Conservation (phyloP, 1,284 basidiomycete species). For the Malassezia caprae region DNA sequence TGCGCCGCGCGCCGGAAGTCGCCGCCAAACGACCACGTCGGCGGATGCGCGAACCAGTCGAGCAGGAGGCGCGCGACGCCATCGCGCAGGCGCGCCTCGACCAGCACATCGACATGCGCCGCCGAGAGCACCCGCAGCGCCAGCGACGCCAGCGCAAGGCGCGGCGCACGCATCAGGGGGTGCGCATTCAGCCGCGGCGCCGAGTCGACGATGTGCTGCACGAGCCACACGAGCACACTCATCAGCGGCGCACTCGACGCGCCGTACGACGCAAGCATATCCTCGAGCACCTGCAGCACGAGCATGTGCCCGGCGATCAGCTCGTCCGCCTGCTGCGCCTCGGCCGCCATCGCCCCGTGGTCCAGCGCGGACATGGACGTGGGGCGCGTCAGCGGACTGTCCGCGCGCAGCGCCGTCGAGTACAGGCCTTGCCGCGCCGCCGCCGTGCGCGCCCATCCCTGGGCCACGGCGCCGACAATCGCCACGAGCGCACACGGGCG, state of each 20-base stretch:
- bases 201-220: conserved; percentile 55
- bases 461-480: conserved; percentile 73
- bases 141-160: conserved; percentile 80
- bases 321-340: conserved; percentile 61
- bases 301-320: conserved; percentile 65
- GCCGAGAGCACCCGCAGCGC: conserved; percentile 85
- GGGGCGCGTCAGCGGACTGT: conserved; percentile 73
- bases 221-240: conserved; percentile 71
- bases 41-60: conserved; percentile 64
- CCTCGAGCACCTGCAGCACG: conserved; percentile 79
- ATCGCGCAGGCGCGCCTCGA: conserved; percentile 69
- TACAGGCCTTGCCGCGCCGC: conserved; percentile 57
- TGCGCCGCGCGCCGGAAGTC: conserved; percentile 78
- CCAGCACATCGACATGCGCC: conserved; percentile 70
- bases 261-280: conserved; percentile 82
- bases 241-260: conserved; percentile 63
- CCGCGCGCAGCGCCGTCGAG: conserved; percentile 54
- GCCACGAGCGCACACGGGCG: conserved; percentile 65
- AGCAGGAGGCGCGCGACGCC: conserved; percentile 70
- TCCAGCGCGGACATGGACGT: conserved; percentile 85
- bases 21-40: conserved; percentile 79
- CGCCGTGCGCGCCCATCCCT: conserved; percentile 74
- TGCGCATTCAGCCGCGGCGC: conserved; percentile 62
- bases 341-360: conserved; percentile 69
- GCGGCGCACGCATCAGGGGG: conserved; percentile 74